Conservation (phyloP, 2,329 filamentous ascomycete species). For the Xylaria multiplex region DNA sequence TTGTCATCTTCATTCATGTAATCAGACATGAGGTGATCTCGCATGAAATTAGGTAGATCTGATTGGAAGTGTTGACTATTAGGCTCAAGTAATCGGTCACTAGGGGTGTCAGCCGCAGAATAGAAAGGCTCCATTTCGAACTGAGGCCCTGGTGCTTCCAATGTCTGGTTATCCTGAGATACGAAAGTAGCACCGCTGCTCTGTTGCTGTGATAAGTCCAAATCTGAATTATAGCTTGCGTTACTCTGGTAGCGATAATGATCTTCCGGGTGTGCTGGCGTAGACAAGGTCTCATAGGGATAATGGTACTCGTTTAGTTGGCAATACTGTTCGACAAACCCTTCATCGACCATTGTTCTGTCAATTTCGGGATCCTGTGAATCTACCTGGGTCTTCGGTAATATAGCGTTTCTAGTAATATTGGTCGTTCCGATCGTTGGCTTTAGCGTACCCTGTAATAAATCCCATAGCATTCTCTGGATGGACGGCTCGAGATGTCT, state of each 20-base stretch:
- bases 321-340: not conserved
- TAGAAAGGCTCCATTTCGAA: not conserved
- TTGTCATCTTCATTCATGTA: slow-evolving; percentile 19
- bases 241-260: slow-evolving; percentile 1
- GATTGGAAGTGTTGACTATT: not conserved
- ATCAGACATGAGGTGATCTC: slow-evolving; percentile 18
- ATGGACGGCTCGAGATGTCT: slow-evolving; percentile 29
- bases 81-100: not conserved
- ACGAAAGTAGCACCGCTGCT: not conserved
- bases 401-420: not conserved
- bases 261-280: not conserved
- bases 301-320: not conserved
- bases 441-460: slow-evolving; percentile 39
- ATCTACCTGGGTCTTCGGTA: not conserved
- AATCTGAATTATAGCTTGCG: not conserved
- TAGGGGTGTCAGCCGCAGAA: not conserved
- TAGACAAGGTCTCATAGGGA: not conserved
- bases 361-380: slow-evolving; percentile 1
- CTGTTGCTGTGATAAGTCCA: not conserved
- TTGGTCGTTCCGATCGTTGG: slow-evolving; percentile 35
- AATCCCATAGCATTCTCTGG: slow-evolving; percentile 41
- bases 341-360: slow-evolving; percentile 9
- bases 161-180: not conserved
- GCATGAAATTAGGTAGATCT: not conserved
- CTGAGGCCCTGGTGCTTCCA: not conserved